Evolutionary conservation across 2,329 filamentous ascomycete species (phyloP).

Genomic region (Aspergillus sp.): DNA sequence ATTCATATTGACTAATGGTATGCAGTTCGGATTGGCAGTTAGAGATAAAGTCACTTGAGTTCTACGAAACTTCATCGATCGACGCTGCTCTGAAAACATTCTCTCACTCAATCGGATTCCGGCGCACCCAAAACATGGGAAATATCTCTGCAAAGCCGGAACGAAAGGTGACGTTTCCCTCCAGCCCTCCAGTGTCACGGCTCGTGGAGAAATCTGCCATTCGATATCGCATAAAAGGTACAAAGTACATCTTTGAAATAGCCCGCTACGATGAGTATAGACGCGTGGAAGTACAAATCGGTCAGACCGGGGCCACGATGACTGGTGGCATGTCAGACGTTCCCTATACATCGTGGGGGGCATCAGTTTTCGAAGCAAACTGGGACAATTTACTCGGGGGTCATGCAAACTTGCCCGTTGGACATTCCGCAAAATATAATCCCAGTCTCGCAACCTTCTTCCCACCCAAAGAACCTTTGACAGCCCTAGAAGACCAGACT

Average conservation of each 20-base stretch:
- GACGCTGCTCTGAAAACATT: conserved; percentile 29
- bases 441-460: conserved; percentile 38
- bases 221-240: conserved; percentile 40
- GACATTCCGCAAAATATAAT: conserved; percentile 35
- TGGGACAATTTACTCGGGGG: conserved; percentile 45
- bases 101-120: conserved; percentile 30
- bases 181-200: conserved; percentile 25
- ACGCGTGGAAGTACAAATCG: conserved; percentile 10
- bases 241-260: conserved; percentile 44
- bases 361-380: conserved; percentile 35
- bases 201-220: conserved; percentile 42
- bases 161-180: conserved; percentile 32
- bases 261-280: conserved; percentile 43
- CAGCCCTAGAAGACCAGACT: conserved; percentile 15
- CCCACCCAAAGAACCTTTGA: conserved; percentile 21
- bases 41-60: conserved; percentile 41
- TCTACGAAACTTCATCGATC: conserved; percentile 31
- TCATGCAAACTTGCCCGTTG: conserved; percentile 34
- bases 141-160: conserved; percentile 26
- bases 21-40: conserved; percentile 43
- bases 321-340: conserved; percentile 21
- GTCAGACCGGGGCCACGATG: conserved; percentile 5
- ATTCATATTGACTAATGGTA: background rate
- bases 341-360: conserved; percentile 38
- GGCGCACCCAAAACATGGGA: conserved; percentile 16